Conservation (phyloP, 805 yeast species). For the Starmerella kuoi region DNA sequence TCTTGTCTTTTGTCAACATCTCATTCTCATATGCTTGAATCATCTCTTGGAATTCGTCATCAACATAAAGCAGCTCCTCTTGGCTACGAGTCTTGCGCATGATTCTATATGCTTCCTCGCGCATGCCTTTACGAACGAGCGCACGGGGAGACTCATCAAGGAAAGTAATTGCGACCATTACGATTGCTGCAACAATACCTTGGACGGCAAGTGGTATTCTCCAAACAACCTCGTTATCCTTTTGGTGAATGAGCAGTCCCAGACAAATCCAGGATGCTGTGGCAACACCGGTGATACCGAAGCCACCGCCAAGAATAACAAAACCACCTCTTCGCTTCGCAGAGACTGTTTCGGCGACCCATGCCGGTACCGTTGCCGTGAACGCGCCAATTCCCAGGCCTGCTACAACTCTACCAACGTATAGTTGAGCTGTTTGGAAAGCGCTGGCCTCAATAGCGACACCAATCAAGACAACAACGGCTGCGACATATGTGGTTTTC, state of each 20-base stretch:
- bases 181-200: conserved; percentile 37
- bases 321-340: conserved; percentile 48
- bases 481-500: conserved; percentile 36
- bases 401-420: conserved; percentile 52
- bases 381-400: conserved; percentile 62
- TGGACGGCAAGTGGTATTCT: conserved; percentile 56
- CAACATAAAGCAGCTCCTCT: conserved; percentile 5
- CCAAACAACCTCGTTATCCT: conserved; percentile 46
- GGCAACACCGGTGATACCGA: conserved; percentile 54
- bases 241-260: conserved; percentile 48
- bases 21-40: conserved; percentile 15
- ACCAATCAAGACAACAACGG: conserved; percentile 42
- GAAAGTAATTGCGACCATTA: conserved; percentile 31
- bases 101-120: conserved; percentile 22
- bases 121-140: conserved; percentile 24
- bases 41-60: conserved; percentile 18
- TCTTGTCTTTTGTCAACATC: conserved; percentile 6
- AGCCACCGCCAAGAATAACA: conserved; percentile 52
- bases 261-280: conserved; percentile 59
- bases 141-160: conserved; percentile 44
- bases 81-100: conserved; percentile 16
- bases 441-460: conserved; percentile 45
- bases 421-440: conserved; percentile 47
- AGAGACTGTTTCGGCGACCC: conserved; percentile 58
- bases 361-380: conserved; percentile 63